Evolutionary conservation across 345 rosid species (phyloP), one percentile per base, ranked within the genome.

Genomic region (Zanthoxylum bungeanum): DNA sequence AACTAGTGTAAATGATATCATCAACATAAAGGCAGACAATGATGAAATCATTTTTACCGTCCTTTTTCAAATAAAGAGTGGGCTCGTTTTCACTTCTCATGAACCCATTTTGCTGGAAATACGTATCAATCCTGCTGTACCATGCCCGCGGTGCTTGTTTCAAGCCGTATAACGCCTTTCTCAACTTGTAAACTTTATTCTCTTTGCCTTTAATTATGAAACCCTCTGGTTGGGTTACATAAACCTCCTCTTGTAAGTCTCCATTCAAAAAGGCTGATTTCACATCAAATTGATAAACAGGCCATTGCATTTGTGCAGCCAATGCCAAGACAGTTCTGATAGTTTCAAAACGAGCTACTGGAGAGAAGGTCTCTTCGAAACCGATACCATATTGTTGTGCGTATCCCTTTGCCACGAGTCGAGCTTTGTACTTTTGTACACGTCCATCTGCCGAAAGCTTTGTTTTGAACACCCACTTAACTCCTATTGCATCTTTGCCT

Each of bases 401-500:
- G 19, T 71, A 71, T 1, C 75, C 49, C 17, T 71, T 61, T 21
- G 33, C 60, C 6, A 71, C 75, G 0, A 49, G 14, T 1, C 60
- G 0, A 1, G 60, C 68, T 14, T 71, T 71, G 16, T 71, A 17
- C 8, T 36, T 60, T 12, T 57, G 27, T 14, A 40, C 2, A 7
- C n/a, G 27, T 9, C 44, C 66, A 70, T 70, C 19, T 4, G 21
- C 25, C 25, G 7, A 4, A 1, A 7, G 44, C n/a, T 71, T 62
- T 60, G 33, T 61, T 9, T 30, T 49, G 3, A 19, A 60, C 0
- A 71, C 33, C 60, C 40, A 71, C 17, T 71, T 71, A n/a, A n/a
- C n/a, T n/a, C n/a, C n/a, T n/a, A n/a, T n/a, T n/a, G n/a, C n/a
- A n/a, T n/a, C n/a, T n/a, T n/a, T n/a, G n/a, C n/a, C n/a, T n/a